Percentiles rank a stretch among this genome's conserved stretches.
Evolutionary conservation across 176 grass and related monocot species (phyloP).

Genomic region (Ampelocalamus luodianensis): DNA sequence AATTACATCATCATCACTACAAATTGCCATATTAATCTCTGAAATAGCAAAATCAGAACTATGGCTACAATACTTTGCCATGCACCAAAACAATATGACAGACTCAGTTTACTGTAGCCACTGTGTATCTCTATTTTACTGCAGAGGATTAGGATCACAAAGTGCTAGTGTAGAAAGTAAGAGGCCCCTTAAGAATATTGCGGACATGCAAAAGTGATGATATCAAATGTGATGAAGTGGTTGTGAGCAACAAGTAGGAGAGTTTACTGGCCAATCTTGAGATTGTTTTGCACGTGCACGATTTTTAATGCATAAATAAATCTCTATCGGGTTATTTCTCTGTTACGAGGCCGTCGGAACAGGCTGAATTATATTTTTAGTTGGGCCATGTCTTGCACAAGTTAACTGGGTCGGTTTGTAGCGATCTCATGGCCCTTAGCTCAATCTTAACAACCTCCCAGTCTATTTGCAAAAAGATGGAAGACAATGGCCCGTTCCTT

Average conservation of each 20-base stretch:
- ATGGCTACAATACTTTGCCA: too few relatives aligned
- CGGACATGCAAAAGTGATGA: neutral
- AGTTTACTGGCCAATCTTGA: slow-evolving; percentile 60
- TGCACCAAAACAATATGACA: too few relatives aligned
- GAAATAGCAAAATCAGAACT: too few relatives aligned
- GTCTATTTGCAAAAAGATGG: neutral
- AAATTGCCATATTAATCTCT: too few relatives aligned
- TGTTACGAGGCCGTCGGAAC: neutral
- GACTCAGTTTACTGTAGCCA: too few relatives aligned
- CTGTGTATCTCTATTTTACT: too few relatives aligned
- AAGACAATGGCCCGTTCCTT: neutral
- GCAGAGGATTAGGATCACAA: too few relatives aligned
- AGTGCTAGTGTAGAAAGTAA: neutral
- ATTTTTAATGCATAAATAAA: neutral
- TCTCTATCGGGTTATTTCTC: neutral
- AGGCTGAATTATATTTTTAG: neutral
- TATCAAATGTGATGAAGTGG: slow-evolving; percentile 16
- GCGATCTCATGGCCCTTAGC: neutral
- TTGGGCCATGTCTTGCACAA: neutral
- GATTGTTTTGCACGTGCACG: neutral
- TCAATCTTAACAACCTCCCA: neutral
- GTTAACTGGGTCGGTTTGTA: neutral
- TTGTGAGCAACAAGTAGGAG: slow-evolving; percentile 39
- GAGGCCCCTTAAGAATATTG: neutral
- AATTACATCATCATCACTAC: too few relatives aligned